phyloP scores from a whole-genome alignment of 1,284 basidiomycete species.

The Cutaneotrichosporon cutaneum region DNA sequence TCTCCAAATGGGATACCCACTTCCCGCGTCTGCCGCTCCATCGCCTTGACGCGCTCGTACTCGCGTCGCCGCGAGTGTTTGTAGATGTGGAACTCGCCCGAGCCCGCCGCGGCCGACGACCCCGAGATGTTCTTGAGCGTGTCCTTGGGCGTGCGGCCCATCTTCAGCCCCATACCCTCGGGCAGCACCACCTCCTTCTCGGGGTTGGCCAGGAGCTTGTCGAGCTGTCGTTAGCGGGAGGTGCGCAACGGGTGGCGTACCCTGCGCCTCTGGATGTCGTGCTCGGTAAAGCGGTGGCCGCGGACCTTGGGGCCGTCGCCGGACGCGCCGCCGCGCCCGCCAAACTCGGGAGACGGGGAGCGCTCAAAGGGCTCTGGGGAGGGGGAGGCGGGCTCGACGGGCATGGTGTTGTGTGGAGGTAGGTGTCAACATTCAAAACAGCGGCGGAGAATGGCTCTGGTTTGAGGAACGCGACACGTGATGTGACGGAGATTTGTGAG shows the following conservation, averaged over 20 bases:
- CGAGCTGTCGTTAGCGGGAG: constrained; percentile 59
- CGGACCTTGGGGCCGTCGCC: constrained; percentile 23
- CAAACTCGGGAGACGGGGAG: constrained; percentile 17
- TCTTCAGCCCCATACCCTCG: constrained; percentile 48
- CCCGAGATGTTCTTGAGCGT: constrained; percentile 99
- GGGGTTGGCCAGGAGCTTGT: constrained; percentile 82
- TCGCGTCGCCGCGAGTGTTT: constrained; percentile 91
- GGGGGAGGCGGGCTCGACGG: constrained; percentile 16
- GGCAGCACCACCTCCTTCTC: constrained; percentile 75
- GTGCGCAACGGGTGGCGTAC: constrained; percentile 18
- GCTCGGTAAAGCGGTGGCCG: constrained; percentile 28
- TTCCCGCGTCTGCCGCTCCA: constrained; percentile 78
- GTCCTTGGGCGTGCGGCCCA: constrained; percentile 73
- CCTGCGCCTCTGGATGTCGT: constrained; percentile 36
- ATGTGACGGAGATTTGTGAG: background rate
- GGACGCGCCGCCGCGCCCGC: background rate
- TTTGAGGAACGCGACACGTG: background rate
- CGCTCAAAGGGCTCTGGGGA: constrained; percentile 21
- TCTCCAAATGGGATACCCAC: constrained; percentile 56
- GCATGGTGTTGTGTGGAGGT: constrained; percentile 13
- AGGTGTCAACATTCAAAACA: background rate
- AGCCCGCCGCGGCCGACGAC: constrained; percentile 81
- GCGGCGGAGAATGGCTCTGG: no score
- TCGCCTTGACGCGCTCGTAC: constrained; percentile 86
- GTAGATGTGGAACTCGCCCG: constrained; percentile 97